Evolutionary conservation across 805 yeast genomes (phyloP).

Genomic region (Lipomyces kockii): DNA sequence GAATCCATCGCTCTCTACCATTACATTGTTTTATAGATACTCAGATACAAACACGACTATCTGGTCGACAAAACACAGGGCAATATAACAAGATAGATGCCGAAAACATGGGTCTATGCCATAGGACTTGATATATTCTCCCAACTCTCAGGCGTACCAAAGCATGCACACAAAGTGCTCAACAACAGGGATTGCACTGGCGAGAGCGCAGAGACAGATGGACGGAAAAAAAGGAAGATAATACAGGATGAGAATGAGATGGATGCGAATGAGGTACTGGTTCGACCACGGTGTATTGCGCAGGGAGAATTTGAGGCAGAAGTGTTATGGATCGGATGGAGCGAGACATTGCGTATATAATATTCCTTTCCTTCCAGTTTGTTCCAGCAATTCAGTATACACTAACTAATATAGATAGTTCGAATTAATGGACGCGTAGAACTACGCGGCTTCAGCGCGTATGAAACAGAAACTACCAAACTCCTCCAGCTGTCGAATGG

Average conservation of each 20-base stretch:
- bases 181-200: background rate
- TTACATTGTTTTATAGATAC: background rate
- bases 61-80: background rate
- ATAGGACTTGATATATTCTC: slow-evolving; percentile 17
- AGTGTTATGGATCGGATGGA: slow-evolving; percentile 29
- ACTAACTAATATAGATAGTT: slow-evolving; percentile 10
- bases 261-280: slow-evolving; percentile 4
- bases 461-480: slow-evolving; percentile 8
- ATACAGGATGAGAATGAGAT: background rate
- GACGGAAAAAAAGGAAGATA: background rate
- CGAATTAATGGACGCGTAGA: slow-evolving; percentile 18
- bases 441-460: slow-evolving; percentile 24
- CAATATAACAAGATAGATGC: slow-evolving; percentile 4
- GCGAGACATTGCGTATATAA: slow-evolving; percentile 18
- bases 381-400: background rate
- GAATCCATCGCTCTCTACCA: background rate
- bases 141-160: slow-evolving; percentile 13
- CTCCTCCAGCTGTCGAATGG: slow-evolving; percentile 7
- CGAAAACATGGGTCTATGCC: slow-evolving; percentile 21
- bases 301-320: slow-evolving; percentile 9
- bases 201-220: background rate
- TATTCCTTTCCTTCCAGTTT: background rate
- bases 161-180: background rate
- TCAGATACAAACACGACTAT: background rate
- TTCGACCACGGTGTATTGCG: slow-evolving; percentile 11